Evolutionary conservation across 1,284 basidiomycete species (phyloP).

Genomic region (Cryptococcus sp.): DNA sequence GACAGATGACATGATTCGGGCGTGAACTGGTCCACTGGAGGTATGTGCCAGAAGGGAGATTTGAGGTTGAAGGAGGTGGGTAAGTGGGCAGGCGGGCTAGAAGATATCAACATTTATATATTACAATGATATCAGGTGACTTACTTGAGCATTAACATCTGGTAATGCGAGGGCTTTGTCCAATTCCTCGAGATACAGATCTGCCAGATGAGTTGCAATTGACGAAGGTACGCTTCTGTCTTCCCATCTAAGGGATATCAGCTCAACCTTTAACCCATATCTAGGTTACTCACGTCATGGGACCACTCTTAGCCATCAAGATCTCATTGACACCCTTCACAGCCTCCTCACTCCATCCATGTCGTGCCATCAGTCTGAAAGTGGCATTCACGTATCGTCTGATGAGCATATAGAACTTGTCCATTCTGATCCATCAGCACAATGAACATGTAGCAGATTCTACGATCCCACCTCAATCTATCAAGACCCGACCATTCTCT

Average conservation of each 20-base stretch:
- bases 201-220: constrained; percentile 77
- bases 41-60: constrained; percentile 40
- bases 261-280: neutral
- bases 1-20: constrained; percentile 34
- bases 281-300: constrained; percentile 61
- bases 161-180: constrained; percentile 59
- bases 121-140: neutral
- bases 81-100: constrained; percentile 29
- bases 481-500: constrained; percentile 92
- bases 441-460: no score
- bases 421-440: constrained; percentile 59
- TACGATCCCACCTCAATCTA: constrained; percentile 64
- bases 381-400: constrained; percentile 79
- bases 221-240: constrained; percentile 72
- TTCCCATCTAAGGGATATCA: constrained; percentile 54
- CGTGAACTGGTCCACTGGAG: constrained; percentile 33
- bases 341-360: constrained; percentile 60
- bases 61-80: constrained; percentile 38
- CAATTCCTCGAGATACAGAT: constrained; percentile 87
- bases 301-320: constrained; percentile 59
- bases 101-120: neutral
- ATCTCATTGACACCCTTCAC: constrained; percentile 65
- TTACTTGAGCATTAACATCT: constrained; percentile 30
- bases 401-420: constrained; percentile 96
- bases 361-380: constrained; percentile 70